Percentiles rank a stretch among this genome's conserved stretches.
Conservation (phyloP, 768 basidiomycete genomes). For the Pulveroboletus sp. region DNA sequence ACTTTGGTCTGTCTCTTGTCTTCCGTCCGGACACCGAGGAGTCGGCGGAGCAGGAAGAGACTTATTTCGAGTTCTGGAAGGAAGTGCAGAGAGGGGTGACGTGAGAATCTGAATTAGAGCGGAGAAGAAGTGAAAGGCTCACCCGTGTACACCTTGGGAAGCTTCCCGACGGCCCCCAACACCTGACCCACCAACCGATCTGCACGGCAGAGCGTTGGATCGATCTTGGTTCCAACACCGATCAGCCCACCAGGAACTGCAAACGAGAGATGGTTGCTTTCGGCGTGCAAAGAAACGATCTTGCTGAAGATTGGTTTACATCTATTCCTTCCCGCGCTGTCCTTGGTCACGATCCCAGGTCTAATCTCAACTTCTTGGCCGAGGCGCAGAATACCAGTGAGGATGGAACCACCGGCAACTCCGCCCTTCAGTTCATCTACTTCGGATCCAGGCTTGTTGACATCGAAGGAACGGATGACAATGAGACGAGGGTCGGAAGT, state of each 20-base stretch:
- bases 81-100: too few relatives aligned
- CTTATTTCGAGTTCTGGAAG: conserved; percentile 80
- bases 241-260: conserved; percentile 97
- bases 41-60: conserved; percentile 88
- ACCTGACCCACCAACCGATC: conserved; percentile 97
- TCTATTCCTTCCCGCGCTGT: conserved; percentile 79
- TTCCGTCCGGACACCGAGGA: conserved; percentile 97
- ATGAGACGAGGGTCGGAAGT: conserved; percentile 88
- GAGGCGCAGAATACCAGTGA: conserved; percentile 85
- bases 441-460: conserved; percentile 97
- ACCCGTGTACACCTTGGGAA: conserved; percentile 93
- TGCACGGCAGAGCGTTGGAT: conserved; percentile 94
- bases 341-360: conserved; percentile 95
- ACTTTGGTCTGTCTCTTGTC: conserved; percentile 99
- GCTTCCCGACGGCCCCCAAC: conserved; percentile 87
- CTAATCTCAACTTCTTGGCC: conserved; percentile 96
- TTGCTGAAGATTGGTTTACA: conserved; percentile 92
- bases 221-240: conserved; percentile 96
- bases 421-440: conserved; percentile 97
- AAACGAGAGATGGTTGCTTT: conserved; percentile 90
- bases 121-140: not conserved
- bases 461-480: conserved; percentile 98
- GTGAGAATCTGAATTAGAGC: too few relatives aligned
- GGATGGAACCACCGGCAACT: conserved; percentile 94
- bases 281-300: conserved; percentile 91